These are phyloP conservation scores for Potentilla sterilis DNA, from an alignment of 306 rosid species.

Conservation along the genomic window DNA sequence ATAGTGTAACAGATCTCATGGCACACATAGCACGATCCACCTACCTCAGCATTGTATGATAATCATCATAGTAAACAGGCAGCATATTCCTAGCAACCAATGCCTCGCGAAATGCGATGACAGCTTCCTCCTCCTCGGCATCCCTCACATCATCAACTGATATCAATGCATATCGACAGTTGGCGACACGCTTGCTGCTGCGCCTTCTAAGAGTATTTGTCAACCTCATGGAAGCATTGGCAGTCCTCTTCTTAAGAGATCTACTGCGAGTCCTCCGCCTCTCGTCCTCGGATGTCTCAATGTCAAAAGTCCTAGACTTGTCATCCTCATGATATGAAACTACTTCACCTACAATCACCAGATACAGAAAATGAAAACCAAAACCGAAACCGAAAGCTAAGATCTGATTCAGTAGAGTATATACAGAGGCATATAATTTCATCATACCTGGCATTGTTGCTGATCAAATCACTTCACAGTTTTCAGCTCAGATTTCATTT, in stretches of 20 bases:
- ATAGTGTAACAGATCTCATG: not conserved
- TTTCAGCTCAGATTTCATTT: conserved; percentile 28
- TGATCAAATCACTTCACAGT: conserved; percentile 15
- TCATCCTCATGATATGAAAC: conserved; percentile 55
- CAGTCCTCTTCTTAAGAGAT: conserved; percentile 69
- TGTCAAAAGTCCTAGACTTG: conserved; percentile 46
- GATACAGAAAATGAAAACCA: conserved; percentile 1
- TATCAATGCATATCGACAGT: conserved; percentile 61
- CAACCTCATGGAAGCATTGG: conserved; percentile 61
- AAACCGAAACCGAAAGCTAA: not conserved
- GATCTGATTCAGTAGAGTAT: not conserved
- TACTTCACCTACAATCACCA: conserved; percentile 46
- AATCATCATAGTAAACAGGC: conserved; percentile 77
- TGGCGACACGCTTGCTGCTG: conserved; percentile 58
- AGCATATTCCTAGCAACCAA: conserved; percentile 62
- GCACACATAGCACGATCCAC: conserved; percentile 8
- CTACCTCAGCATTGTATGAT: conserved; percentile 90
- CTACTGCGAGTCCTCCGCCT: conserved; percentile 66
- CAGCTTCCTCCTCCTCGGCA: conserved; percentile 83
- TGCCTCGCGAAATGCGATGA: conserved; percentile 54
- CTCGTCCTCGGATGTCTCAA: conserved; percentile 81
- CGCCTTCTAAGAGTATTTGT: conserved; percentile 62
- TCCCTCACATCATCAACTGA: conserved; percentile 88
- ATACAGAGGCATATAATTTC: not conserved
- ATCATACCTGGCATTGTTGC: conserved; percentile 66